phyloP scores from a whole-genome alignment of 441 rosid genomes.

The Aleurites moluccanus region DNA sequence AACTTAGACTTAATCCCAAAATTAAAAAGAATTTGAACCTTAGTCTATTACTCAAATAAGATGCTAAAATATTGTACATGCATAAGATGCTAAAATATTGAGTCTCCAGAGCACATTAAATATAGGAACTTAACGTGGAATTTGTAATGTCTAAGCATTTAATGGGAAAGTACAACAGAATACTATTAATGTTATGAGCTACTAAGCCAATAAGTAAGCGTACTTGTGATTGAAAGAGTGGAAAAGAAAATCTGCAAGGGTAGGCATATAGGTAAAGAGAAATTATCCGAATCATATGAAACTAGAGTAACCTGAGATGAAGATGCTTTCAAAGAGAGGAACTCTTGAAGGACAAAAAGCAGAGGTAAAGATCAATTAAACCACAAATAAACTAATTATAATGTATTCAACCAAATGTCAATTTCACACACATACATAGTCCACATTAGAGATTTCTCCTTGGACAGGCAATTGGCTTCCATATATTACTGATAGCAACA shows the following conservation, averaged over 20 bases:
- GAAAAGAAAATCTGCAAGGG: not conserved
- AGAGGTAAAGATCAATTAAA: not conserved
- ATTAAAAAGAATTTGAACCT: too few species aligned
- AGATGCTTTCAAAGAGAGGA: too few species aligned
- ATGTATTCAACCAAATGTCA: not conserved
- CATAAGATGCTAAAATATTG: not conserved
- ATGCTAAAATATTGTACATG: not conserved
- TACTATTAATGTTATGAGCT: not conserved
- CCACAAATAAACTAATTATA: not conserved
- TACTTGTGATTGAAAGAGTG: not conserved
- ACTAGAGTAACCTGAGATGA: not conserved
- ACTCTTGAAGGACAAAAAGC: too few species aligned
- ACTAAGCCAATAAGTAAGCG: not conserved
- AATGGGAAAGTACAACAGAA: not conserved
- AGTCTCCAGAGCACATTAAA: not conserved
- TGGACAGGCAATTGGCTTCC: not conserved
- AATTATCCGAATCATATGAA: not conserved
- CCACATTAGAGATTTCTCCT: not conserved
- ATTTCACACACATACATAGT: not conserved
- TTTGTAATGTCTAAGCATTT: not conserved
- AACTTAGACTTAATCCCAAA: too few species aligned
- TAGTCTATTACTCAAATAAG: too few species aligned
- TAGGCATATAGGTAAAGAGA: not conserved
- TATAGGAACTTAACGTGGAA: not conserved
- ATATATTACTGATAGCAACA: not conserved